A percentile compares a stretch with the other conserved stretches of the same genome.
These are phyloP conservation scores for Alternaria tenuissima DNA, from an alignment of 2,329 filamentous ascomycete species.

Conservation along the genomic window DNA sequence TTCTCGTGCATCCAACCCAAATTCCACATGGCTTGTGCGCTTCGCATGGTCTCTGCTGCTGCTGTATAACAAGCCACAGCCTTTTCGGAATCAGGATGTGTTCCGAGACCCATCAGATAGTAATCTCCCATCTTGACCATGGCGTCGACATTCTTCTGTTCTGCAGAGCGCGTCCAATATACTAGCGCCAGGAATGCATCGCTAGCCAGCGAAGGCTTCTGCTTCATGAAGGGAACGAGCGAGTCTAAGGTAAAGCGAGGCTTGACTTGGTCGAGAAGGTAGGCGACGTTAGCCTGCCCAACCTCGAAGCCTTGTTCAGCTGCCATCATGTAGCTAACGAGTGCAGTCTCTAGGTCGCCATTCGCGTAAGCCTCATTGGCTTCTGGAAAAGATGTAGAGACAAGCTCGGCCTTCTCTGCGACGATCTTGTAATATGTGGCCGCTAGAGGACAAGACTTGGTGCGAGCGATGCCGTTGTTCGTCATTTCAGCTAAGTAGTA, in stretches of 20 bases:
- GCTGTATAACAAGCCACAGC: slow-evolving; percentile 92
- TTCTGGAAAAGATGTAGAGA: slow-evolving; percentile 81
- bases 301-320: slow-evolving; percentile 92
- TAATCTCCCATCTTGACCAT: slow-evolving; percentile 99
- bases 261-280: slow-evolving; percentile 74
- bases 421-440: slow-evolving; percentile 88
- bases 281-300: slow-evolving; percentile 89
- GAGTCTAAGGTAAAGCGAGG: slow-evolving; percentile 62
- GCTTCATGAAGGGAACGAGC: slow-evolving; percentile 57
- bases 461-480: slow-evolving; percentile 79
- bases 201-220: slow-evolving; percentile 58
- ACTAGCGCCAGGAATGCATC: slow-evolving; percentile 77
- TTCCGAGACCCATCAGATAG: slow-evolving; percentile 84
- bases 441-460: slow-evolving; percentile 79
- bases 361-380: slow-evolving; percentile 83
- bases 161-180: slow-evolving; percentile 94
- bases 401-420: slow-evolving; percentile 85
- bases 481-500: slow-evolving; percentile 93
- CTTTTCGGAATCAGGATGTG: slow-evolving; percentile 74
- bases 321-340: slow-evolving; percentile 83
- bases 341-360: slow-evolving; percentile 80
- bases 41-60: slow-evolving; percentile 89
- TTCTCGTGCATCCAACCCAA: slow-evolving; percentile 99
- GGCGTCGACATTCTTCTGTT: slow-evolving; percentile 91
- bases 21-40: slow-evolving; percentile 95